Percentiles rank a stretch among this genome's conserved stretches.
Conservation (phyloP, 257 asterid genomes). For the Perilla frutescens region DNA sequence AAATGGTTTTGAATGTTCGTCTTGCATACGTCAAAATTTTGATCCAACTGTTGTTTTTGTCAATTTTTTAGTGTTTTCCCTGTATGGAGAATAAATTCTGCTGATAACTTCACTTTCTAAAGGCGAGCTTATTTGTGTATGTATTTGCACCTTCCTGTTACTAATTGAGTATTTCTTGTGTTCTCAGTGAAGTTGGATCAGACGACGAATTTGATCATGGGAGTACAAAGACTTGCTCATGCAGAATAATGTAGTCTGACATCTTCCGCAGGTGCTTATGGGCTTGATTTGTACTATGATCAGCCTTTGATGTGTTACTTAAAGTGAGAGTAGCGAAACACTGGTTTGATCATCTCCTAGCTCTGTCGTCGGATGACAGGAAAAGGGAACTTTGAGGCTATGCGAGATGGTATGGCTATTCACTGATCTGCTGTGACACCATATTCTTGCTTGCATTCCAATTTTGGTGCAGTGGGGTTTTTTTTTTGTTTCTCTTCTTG, state of each 20-base stretch:
- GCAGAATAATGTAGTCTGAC: conserved; percentile 76
- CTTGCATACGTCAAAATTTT: neutral
- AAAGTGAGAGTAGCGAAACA: conserved; percentile 33
- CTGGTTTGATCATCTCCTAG: conserved; percentile 7
- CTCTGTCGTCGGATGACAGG: conserved; percentile 26
- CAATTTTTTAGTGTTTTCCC: neutral
- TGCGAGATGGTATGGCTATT: conserved; percentile 38
- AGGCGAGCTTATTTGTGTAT: neutral
- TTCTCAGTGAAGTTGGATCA: conserved; percentile 78
- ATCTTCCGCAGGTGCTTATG: conserved; percentile 23
- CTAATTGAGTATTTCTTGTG: conserved; percentile 38
- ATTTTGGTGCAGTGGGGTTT: conserved; percentile 39
- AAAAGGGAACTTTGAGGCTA: conserved; percentile 31
- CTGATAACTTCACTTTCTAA: conserved; percentile 1
- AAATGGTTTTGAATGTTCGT: conserved; percentile 2
- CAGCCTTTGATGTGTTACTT: conserved; percentile 32
- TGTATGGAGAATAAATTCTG: neutral
- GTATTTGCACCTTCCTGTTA: conserved; percentile 14
- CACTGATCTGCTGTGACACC: conserved; percentile 27
- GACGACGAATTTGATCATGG: conserved; percentile 74
- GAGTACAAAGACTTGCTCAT: conserved; percentile 66
- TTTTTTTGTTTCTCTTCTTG: conserved; percentile 22
- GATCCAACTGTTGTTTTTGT: neutral
- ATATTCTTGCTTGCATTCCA: conserved; percentile 43
- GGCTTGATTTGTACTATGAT: conserved; percentile 18